A percentile compares a stretch with the other conserved stretches of the same genome.
Evolutionary conservation across 148 eudicot genomes (phyloP).

Genomic region (Salicornia ramosissima): DNA sequence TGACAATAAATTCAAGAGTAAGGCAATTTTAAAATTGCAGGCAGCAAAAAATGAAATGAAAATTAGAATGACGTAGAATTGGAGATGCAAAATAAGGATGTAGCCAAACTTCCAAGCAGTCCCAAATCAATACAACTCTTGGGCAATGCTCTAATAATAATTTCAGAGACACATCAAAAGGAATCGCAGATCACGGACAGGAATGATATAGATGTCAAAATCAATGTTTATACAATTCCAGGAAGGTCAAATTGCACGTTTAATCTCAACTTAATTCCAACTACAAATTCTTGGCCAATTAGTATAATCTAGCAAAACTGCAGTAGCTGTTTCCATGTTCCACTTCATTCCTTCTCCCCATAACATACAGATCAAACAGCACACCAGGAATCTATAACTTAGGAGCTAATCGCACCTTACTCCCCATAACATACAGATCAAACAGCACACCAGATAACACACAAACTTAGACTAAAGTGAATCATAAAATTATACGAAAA

Average conservation of each 20-base stretch:
- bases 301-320: too few relatives aligned
- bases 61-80: too few relatives aligned
- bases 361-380: too few relatives aligned
- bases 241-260: too few relatives aligned
- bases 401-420: too few relatives aligned
- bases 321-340: too few relatives aligned
- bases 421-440: conserved; percentile 1
- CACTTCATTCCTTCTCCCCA: not conserved
- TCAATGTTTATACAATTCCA: too few relatives aligned
- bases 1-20: not conserved
- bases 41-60: not conserved
- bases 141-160: not conserved
- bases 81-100: too few relatives aligned
- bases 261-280: not conserved
- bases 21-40: not conserved
- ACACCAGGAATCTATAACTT: too few relatives aligned
- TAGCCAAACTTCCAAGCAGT: too few relatives aligned
- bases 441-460: not conserved
- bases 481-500: not conserved
- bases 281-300: not conserved
- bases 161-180: not conserved
- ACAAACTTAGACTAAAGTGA: not conserved
- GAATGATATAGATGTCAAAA: not conserved
- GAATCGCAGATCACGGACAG: not conserved
- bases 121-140: not conserved